A percentile compares a stretch with the other conserved stretches of the same genome.
phyloP scores from a whole-genome alignment of 2,329 filamentous ascomycete genomes.

The Trichoderma sp. region DNA sequence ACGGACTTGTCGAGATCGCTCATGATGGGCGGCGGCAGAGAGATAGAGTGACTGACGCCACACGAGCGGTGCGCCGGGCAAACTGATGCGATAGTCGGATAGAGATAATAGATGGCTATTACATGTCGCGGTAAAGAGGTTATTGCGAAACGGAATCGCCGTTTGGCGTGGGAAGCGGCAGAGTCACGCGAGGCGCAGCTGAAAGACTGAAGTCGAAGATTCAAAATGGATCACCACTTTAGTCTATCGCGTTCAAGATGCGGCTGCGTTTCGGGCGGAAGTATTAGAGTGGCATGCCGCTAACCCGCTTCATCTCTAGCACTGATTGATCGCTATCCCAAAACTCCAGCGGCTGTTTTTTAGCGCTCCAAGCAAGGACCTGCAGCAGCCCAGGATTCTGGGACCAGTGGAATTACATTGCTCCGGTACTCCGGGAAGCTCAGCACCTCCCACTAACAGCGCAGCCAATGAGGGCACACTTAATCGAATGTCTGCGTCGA shows the following conservation, averaged over 20 bases:
- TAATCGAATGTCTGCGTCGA: conserved; percentile 21
- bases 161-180: neutral
- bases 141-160: neutral
- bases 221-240: neutral
- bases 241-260: conserved; percentile 2
- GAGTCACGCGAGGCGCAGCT: conserved; percentile 5
- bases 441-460: neutral
- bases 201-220: neutral
- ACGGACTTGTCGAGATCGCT: conserved; percentile 89
- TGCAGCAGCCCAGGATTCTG: neutral
- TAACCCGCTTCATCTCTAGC: neutral
- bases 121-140: conserved; percentile 28
- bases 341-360: neutral
- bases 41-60: conserved; percentile 18
- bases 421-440: conserved; percentile 22
- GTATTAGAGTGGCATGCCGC: neutral
- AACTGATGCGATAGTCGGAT: conserved; percentile 22
- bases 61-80: conserved; percentile 29
- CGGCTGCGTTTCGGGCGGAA: neutral
- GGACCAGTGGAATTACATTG: conserved; percentile 14
- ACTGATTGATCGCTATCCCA: neutral
- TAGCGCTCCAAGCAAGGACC: neutral
- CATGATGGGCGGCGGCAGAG: conserved; percentile 53
- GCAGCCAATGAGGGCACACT: conserved; percentile 25
- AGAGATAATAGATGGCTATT: conserved; percentile 26